These are phyloP conservation scores for Xylaria longipes DNA, from an alignment of 495 filamentous ascomycete genomes.

Conservation along the genomic window DNA sequence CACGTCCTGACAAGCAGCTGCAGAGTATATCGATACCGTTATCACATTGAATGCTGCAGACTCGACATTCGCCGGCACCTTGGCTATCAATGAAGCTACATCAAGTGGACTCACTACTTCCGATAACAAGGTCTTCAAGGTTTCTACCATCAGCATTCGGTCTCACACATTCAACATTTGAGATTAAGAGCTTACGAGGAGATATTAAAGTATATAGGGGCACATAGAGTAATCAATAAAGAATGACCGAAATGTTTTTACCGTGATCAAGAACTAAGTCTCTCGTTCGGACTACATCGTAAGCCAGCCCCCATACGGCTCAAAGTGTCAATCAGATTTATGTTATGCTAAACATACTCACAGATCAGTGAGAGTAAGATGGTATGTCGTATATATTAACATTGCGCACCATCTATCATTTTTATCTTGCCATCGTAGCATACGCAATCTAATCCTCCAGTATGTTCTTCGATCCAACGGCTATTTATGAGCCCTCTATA, in stretches of 20 bases:
- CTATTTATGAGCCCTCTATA: too few relatives aligned
- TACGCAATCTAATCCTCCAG: too few relatives aligned
- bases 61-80: slow-evolving; percentile 38
- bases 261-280: neutral
- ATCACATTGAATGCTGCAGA: slow-evolving; percentile 42
- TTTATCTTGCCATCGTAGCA: too few relatives aligned
- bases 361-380: too few relatives aligned
- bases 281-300: too few relatives aligned
- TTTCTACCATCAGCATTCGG: slow-evolving; percentile 42
- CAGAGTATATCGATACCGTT: slow-evolving; percentile 44
- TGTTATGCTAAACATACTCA: too few relatives aligned
- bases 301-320: too few relatives aligned
- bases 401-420: too few relatives aligned
- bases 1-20: neutral
- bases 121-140: slow-evolving; percentile 42
- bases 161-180: slow-evolving; percentile 41
- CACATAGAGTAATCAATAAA: neutral
- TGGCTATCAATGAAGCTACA: slow-evolving; percentile 38
- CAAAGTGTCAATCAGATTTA: too few relatives aligned
- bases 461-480: too few relatives aligned
- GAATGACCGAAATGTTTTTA: neutral
- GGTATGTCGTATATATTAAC: too few relatives aligned
- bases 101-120: slow-evolving; percentile 39
- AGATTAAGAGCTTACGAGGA: neutral
- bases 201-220: neutral